Percentiles rank a stretch among this genome's conserved stretches.
Conservation (phyloP, 2,329 filamentous ascomycete species). For the Botryotinia calthae region DNA sequence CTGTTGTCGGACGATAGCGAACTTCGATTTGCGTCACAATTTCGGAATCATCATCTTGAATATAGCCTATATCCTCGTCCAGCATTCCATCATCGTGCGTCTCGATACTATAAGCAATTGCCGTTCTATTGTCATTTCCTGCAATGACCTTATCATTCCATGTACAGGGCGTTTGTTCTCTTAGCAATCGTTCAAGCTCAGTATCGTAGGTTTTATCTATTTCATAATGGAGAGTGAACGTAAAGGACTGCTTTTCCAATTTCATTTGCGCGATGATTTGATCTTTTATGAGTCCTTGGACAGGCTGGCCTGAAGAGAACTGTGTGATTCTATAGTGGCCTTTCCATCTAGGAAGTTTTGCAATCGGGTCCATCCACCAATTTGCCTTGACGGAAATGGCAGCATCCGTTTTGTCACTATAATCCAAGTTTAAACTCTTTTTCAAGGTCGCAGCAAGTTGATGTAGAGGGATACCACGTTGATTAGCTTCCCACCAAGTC, state of each 20-base stretch:
- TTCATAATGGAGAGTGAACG: background rate
- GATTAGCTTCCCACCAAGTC: constrained; percentile 4
- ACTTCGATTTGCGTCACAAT: constrained; percentile 12
- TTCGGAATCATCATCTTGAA: constrained; percentile 4
- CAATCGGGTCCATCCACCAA: background rate
- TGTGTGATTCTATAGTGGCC: constrained; percentile 3
- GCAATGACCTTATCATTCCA: background rate
- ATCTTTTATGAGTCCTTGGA: background rate
- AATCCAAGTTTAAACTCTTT: background rate
- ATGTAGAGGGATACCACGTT: background rate
- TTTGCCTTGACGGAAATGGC: constrained; percentile 9
- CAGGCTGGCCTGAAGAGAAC: constrained; percentile 8
- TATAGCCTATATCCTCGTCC: background rate
- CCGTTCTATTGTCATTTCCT: background rate
- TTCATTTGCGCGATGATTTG: constrained; percentile 8
- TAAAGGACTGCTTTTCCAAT: background rate
- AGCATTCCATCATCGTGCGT: constrained; percentile 3
- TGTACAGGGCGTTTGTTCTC: background rate
- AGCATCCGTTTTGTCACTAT: no score
- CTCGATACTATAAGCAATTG: constrained; percentile 2
- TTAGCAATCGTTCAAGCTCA: background rate
- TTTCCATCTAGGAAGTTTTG: constrained; percentile 1
- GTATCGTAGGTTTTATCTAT: background rate
- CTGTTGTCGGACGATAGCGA: constrained; percentile 9
- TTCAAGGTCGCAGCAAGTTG: background rate